Base-by-base conservation (phyloP, 2,329 filamentous ascomycete genomes). In the Biscogniauxia marginata region DNA sequence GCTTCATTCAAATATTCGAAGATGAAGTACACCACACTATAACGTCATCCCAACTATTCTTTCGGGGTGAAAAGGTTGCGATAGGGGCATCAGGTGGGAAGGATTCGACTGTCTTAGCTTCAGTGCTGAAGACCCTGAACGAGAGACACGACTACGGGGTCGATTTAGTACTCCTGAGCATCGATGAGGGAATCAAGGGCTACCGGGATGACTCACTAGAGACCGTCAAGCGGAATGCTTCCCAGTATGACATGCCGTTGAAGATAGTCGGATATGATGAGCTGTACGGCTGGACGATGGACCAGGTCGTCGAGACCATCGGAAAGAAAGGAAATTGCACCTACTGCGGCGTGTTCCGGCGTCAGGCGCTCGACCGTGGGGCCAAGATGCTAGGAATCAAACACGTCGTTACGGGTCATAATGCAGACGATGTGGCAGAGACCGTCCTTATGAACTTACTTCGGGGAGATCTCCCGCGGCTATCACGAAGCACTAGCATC, bases 281-380 rank as follows among this genome's bases (percentile, higher is more conserved):
- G 68, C 79, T 99, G 8, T 99, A 99, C 71, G 95, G 93, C 7
- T 99, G 95, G 95, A 97, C 93, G 1, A 99, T 99, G 95, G 95
- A 99, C 69, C 91, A 98, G 70, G 95, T 99, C 8, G 96, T 99
- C 3, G 90, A 93, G 67, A 91, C 93, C 49, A 90, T 99, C 50
- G 95, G 95, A 13, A 98, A 97, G 77, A 98, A 97, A 74, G 93
- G 93, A 24, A 99, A 99, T 74, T 99, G 95, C 81, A 99, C 96
- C 24, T 99, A 99, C 70, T 99, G 95, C 69, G 95, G 95, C 13
- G 95, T 99, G 18, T 99, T 99, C 71, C 83, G 95, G 53, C 84
- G 96, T 56, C 95, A 99, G 76, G 95, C 95, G 1, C 80, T 99
- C 30, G 95, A 99, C 72, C 86, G 95, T 7, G 95, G 95, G 18